Conservation (phyloP, 2,329 filamentous ascomycete species). For the Hirsutella minnesotensis region DNA sequence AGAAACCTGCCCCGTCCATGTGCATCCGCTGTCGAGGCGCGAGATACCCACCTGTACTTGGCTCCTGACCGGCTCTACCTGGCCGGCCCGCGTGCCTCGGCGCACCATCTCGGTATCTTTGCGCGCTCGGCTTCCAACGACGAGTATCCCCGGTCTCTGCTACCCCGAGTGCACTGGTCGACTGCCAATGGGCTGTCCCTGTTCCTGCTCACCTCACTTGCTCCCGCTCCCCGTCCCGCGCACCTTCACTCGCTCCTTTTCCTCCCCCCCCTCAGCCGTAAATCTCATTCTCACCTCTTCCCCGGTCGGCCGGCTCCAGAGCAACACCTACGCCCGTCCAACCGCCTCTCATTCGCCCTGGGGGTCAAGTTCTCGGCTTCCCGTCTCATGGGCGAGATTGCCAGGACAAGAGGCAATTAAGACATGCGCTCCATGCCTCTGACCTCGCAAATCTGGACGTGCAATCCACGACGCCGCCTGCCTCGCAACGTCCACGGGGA, state of each 20-base stretch:
- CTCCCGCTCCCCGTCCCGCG: not conserved
- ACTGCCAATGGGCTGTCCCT: not conserved
- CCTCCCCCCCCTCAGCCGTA: not conserved
- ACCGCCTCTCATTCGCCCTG: constrained; percentile 3
- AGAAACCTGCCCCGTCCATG: no score
- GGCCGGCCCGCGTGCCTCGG: no score
- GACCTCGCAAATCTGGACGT: constrained; percentile 20
- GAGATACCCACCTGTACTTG: no score
- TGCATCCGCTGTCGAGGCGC: no score
- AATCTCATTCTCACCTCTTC: not conserved
- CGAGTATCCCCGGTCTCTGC: no score
- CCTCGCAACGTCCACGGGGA: not conserved
- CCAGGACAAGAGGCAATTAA: constrained; percentile 25
- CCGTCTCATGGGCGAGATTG: constrained; percentile 22
- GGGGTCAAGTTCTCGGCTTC: constrained; percentile 11
- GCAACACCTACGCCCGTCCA: not conserved
- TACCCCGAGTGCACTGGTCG: no score
- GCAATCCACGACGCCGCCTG: constrained; percentile 8
- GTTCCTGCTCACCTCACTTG: not conserved
- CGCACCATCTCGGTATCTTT: no score
- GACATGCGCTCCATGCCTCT: constrained; percentile 24
- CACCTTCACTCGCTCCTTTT: not conserved
- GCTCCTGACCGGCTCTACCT: no score
- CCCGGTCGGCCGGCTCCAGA: not conserved
- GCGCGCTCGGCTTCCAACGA: no score